Percentiles rank a stretch among this genome's conserved stretches.
Conservation (phyloP, 441 rosid genomes). For the Jatropha multifida region DNA sequence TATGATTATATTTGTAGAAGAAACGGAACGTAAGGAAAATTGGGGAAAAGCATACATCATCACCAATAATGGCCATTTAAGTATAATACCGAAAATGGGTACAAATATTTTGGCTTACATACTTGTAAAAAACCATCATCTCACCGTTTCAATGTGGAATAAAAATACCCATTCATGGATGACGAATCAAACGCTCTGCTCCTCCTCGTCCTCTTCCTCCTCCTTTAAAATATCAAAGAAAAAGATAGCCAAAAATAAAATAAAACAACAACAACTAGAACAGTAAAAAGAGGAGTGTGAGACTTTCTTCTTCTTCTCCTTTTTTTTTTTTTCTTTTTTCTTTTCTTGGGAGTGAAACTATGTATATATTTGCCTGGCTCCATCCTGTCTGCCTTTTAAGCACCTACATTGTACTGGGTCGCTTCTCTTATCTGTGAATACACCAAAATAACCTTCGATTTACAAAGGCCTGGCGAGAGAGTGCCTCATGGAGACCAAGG, state of each 20-base stretch:
- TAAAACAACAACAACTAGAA: neutral
- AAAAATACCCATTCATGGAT: neutral
- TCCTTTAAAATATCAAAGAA: slow-evolving; percentile 3
- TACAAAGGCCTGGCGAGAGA: slow-evolving; percentile 19
- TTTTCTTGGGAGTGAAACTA: slow-evolving; percentile 3
- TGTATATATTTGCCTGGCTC: slow-evolving; percentile 61
- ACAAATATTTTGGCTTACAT: neutral
- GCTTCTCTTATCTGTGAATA: slow-evolving; percentile 32
- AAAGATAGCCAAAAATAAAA: neutral
- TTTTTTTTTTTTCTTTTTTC: neutral
- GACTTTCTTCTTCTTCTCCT: neutral
- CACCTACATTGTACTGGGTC: slow-evolving; percentile 33
- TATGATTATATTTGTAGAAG: slow-evolving; percentile 27
- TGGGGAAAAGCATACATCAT: slow-evolving; percentile 29
- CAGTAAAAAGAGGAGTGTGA: neutral
- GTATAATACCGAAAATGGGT: slow-evolving; percentile 1
- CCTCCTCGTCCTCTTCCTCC: slow-evolving; percentile 16
- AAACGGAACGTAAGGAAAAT: slow-evolving; percentile 28
- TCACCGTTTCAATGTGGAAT: slow-evolving; percentile 17
- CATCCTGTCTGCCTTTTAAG: slow-evolving; percentile 65
- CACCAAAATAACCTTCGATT: slow-evolving; percentile 38
- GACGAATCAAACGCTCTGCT: slow-evolving; percentile 14
- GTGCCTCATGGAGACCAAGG: slow-evolving; percentile 25
- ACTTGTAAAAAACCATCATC: slow-evolving; percentile 15
- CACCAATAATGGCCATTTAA: slow-evolving; percentile 20